Percentiles rank a stretch among this genome's conserved stretches.
These are phyloP conservation scores for Rosa chinensis DNA, from an alignment of 306 rosid genomes.

Conservation along the genomic window DNA sequence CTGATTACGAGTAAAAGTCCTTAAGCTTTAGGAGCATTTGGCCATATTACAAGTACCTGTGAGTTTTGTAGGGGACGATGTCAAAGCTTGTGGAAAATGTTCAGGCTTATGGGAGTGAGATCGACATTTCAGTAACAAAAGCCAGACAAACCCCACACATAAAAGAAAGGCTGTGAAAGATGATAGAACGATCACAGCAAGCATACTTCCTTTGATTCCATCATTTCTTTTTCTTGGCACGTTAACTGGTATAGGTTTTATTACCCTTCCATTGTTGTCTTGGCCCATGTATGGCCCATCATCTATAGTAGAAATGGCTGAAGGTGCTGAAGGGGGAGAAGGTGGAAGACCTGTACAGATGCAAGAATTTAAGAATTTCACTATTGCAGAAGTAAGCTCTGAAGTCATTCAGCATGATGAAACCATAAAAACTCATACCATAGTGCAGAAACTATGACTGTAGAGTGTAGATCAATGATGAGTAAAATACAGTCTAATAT, in stretches of 20 bases:
- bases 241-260: constrained; percentile 88
- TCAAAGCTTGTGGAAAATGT: constrained; percentile 42
- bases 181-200: constrained; percentile 57
- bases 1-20: background rate
- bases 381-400: constrained; percentile 2
- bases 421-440: background rate
- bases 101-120: constrained; percentile 27
- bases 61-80: constrained; percentile 50
- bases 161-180: constrained; percentile 65
- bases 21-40: background rate
- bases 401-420: constrained; percentile 17
- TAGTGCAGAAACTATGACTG: background rate
- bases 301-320: constrained; percentile 48
- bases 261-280: constrained; percentile 48
- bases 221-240: constrained; percentile 57
- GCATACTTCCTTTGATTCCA: constrained; percentile 48
- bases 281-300: constrained; percentile 54
- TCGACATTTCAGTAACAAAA: constrained; percentile 53
- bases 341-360: constrained; percentile 88
- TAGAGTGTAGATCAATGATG: background rate
- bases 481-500: background rate
- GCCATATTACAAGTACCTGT: constrained; percentile 45
- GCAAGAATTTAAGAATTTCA: constrained; percentile 25
- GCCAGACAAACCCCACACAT: constrained; percentile 63
- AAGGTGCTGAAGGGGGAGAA: constrained; percentile 77